Evolutionary conservation across 768 basidiomycete genomes (phyloP), one percentile per base, ranked within the genome.

Genomic region (Mycena chlorophos): DNA sequence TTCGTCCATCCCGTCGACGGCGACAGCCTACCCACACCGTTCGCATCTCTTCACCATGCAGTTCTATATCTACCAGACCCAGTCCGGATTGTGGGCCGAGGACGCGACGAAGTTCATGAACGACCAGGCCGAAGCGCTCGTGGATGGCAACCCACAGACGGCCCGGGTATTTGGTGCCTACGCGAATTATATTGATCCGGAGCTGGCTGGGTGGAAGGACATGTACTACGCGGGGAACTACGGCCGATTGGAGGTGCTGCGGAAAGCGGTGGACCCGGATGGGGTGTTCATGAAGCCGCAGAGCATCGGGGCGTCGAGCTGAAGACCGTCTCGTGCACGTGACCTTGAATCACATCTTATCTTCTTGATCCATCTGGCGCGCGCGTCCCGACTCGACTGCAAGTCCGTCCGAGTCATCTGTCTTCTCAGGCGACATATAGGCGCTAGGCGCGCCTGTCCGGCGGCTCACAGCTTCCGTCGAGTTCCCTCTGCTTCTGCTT

Each of bases 371-470:
- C n/a, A n/a, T n/a, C n/a, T n/a, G n/a, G n/a, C n/a, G 49, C 52
- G 62, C 63, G 50, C 61, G 66, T 28, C n/a, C 57, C 57, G 58
- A 52, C 63, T 43, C 64, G 53, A 23, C 64, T 64, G 52, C 55
- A 17, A 57, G 31, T 51, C 57, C 60, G 8, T 38, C 59, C 50
- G 52, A 42, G 5, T 40, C 59, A 26, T 37, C 52, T 10, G 19
- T 10, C 34, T 66, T 69, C 57, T 68, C 75, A 49, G 63, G 66
- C 50, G 63, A n/a, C n/a, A n/a, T n/a, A n/a, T n/a, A n/a, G n/a
- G n/a, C n/a, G n/a, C n/a, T n/a, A n/a, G n/a, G n/a, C n/a, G n/a
- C n/a, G n/a, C n/a, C n/a, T n/a, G n/a, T n/a, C n/a, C n/a, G n/a
- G n/a, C n/a, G n/a, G n/a, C n/a, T n/a, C n/a, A n/a, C n/a, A n/a